These are phyloP conservation scores for Aspergillus leporis DNA, from an alignment of 495 filamentous ascomycete species.

Conservation along the genomic window DNA sequence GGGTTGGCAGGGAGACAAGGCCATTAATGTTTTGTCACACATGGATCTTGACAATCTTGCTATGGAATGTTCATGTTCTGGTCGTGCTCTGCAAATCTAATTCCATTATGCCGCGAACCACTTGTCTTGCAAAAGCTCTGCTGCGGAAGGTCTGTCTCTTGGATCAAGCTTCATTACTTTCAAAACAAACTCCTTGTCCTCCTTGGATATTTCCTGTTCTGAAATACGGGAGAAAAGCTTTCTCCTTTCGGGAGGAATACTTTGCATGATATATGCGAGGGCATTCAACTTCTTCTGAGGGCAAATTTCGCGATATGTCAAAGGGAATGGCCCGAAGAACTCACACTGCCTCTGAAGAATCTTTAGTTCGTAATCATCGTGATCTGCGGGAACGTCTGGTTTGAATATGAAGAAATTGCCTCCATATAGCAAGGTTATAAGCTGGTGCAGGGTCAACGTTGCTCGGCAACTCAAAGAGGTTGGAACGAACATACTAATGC, in stretches of 20 bases:
- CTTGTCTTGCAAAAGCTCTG: slow-evolving; percentile 23
- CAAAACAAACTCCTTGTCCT: slow-evolving; percentile 28
- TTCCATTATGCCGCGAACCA: no score
- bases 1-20: no score
- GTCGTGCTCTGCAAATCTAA: no score
- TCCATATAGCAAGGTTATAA: slow-evolving; percentile 43
- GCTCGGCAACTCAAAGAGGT: not conserved
- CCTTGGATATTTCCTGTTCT: slow-evolving; percentile 22
- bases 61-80: no score
- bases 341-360: not conserved
- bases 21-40: no score
- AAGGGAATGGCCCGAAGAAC: not conserved
- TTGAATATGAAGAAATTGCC: slow-evolving; percentile 29
- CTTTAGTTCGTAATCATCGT: not conserved
- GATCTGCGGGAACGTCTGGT: not conserved
- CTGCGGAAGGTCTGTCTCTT: slow-evolving; percentile 27
- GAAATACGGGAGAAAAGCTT: not conserved
- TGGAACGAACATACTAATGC: slow-evolving; percentile 23
- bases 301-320: not conserved
- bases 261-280: not conserved
- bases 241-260: not conserved
- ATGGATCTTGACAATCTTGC: no score
- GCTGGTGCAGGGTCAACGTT: slow-evolving; percentile 22
- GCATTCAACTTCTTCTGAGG: not conserved
- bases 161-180: slow-evolving; percentile 32